These are phyloP conservation scores for Meira nashicola DNA, from an alignment of 1,284 basidiomycete genomes.

Conservation along the genomic window DNA sequence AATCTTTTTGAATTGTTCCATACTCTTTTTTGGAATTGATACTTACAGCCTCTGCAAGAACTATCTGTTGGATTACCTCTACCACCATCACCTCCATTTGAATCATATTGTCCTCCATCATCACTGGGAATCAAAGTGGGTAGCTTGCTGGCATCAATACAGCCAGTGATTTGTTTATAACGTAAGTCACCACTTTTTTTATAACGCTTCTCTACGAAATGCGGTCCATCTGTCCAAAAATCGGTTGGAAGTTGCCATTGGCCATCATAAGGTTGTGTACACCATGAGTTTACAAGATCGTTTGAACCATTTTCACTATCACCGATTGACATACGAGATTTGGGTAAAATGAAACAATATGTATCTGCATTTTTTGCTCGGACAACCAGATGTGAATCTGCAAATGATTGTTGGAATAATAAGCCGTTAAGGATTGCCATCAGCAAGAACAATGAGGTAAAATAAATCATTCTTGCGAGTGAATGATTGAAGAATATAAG, in stretches of 20 bases:
- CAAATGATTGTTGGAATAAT: too few species aligned
- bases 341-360: slow-evolving; percentile 4
- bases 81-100: slow-evolving; percentile 45
- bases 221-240: neutral
- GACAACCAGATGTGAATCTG: too few species aligned
- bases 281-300: neutral
- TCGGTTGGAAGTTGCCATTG: neutral
- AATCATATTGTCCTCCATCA: slow-evolving; percentile 49
- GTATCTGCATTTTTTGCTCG: neutral
- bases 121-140: slow-evolving; percentile 25
- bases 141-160: slow-evolving; percentile 22
- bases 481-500: too few species aligned
- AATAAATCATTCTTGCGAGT: too few species aligned
- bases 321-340: neutral
- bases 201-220: neutral
- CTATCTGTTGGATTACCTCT: slow-evolving; percentile 39
- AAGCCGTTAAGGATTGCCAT: too few species aligned
- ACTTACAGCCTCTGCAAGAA: slow-evolving; percentile 37
- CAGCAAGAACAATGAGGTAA: too few species aligned
- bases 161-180: slow-evolving; percentile 31
- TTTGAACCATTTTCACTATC: neutral
- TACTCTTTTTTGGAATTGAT: neutral
- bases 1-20: neutral
- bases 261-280: neutral
- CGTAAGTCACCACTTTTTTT: neutral